Conservation (phyloP, 2,329 filamentous ascomycete species). For the Thielaviopsis punctulata region DNA sequence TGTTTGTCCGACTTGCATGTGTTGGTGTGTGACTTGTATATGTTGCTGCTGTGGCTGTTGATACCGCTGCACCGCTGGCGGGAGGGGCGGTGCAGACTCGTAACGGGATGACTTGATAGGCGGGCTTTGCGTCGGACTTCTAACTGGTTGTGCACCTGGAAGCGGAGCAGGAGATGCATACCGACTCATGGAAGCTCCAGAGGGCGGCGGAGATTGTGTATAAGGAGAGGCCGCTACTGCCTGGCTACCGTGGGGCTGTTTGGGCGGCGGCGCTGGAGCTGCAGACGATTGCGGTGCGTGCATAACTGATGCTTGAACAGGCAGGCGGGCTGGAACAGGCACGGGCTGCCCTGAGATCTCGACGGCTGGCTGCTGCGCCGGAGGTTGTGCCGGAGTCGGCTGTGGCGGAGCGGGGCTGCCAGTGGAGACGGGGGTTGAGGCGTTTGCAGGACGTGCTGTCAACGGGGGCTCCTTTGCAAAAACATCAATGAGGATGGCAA, state of each 20-base stretch:
- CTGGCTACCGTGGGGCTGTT: constrained; percentile 12
- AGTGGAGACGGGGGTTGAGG: not conserved
- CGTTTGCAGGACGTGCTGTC: constrained; percentile 34
- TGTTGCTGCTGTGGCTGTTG: not conserved
- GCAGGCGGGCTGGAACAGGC: not conserved
- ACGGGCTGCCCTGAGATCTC: not conserved
- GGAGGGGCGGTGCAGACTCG: constrained; percentile 30
- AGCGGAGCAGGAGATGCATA: constrained; percentile 1
- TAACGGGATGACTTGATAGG: constrained; percentile 23
- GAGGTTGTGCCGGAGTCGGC: constrained; percentile 23
- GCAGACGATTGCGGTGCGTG: constrained; percentile 9
- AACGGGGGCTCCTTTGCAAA: constrained; percentile 94
- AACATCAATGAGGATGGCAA: constrained; percentile 65
- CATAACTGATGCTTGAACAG: not conserved
- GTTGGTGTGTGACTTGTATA: not conserved
- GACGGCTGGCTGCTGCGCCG: constrained; percentile 15
- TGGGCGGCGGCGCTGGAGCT: constrained; percentile 16
- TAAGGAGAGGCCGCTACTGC: not conserved
- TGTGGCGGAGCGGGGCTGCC: constrained; percentile 51
- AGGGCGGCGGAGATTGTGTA: not conserved
- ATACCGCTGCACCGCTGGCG: constrained; percentile 14
- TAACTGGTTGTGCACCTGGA: not conserved
- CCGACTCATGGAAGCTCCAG: not conserved
- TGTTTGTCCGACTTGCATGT: not conserved
- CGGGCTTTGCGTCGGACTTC: not conserved